These are phyloP conservation scores for Ceriops zippeliana DNA, from an alignment of 345 rosid species.

Conservation along the genomic window DNA sequence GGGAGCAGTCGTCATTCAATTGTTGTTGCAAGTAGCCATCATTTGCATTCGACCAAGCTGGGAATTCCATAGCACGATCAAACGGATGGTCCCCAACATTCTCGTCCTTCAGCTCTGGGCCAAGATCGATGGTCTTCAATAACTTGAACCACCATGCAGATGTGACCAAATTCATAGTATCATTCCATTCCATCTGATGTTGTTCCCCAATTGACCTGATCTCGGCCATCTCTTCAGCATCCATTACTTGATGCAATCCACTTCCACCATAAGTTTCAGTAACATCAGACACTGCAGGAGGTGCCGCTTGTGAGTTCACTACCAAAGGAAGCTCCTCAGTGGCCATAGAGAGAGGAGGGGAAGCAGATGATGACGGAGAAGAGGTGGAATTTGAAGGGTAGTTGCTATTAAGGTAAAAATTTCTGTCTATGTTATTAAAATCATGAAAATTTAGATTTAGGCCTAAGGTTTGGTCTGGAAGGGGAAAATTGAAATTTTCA, in stretches of 20 bases:
- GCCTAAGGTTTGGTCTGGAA: constrained; percentile 68
- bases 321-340: constrained; percentile 17
- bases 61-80: constrained; percentile 71
- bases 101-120: constrained; percentile 37
- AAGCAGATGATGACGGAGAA: constrained; percentile 58
- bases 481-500: constrained; percentile 42
- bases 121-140: constrained; percentile 50
- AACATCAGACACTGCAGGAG: constrained; percentile 20
- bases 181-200: constrained; percentile 80
- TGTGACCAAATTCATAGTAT: constrained; percentile 61
- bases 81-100: constrained; percentile 57
- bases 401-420: constrained; percentile 38
- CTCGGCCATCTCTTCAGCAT: constrained; percentile 67
- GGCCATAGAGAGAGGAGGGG: constrained; percentile 30
- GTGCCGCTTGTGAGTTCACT: constrained; percentile 5
- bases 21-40: constrained; percentile 62
- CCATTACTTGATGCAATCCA: constrained; percentile 58
- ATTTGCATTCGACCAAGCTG: constrained; percentile 71
- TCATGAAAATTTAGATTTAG: constrained; percentile 80
- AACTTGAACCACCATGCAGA: constrained; percentile 82
- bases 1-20: constrained; percentile 45
- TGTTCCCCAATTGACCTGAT: constrained; percentile 73
- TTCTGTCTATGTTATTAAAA: constrained; percentile 57
- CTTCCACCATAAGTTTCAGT: constrained; percentile 38
- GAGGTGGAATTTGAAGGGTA: constrained; percentile 41